These are phyloP conservation scores for Coniella lustricola DNA, from an alignment of 2,329 filamentous ascomycete species.

Conservation along the genomic window DNA sequence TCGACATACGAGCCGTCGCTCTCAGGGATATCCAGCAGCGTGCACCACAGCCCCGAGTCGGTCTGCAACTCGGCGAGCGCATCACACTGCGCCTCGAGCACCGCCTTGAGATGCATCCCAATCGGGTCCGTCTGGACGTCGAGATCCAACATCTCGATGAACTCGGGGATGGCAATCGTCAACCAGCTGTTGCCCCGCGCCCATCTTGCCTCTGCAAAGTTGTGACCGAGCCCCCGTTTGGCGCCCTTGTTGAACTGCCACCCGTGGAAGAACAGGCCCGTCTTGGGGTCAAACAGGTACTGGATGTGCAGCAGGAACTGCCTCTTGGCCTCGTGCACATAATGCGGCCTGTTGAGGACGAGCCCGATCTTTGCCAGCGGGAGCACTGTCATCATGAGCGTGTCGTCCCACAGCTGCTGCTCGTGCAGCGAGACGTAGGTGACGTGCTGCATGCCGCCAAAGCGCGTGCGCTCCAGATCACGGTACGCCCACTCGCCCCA, in stretches of 20 bases:
- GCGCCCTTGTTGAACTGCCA: slow-evolving; percentile 61
- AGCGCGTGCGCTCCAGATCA: slow-evolving; percentile 63
- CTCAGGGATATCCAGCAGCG: slow-evolving; percentile 61
- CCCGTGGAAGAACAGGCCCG: slow-evolving; percentile 73
- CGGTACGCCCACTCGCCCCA: slow-evolving; percentile 83
- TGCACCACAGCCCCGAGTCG: slow-evolving; percentile 63
- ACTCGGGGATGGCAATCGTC: slow-evolving; percentile 77
- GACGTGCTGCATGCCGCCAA: slow-evolving; percentile 67
- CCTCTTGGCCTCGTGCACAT: slow-evolving; percentile 69
- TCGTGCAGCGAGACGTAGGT: slow-evolving; percentile 66
- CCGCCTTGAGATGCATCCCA: slow-evolving; percentile 50
- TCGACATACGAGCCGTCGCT: slow-evolving; percentile 67
- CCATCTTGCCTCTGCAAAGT: slow-evolving; percentile 53
- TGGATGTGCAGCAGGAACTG: slow-evolving; percentile 74
- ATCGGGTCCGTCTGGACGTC: slow-evolving; percentile 54
- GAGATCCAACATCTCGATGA: slow-evolving; percentile 65
- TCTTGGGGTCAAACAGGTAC: slow-evolving; percentile 66
- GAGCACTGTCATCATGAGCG: slow-evolving; percentile 81
- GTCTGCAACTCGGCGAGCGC: slow-evolving; percentile 57
- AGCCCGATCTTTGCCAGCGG: slow-evolving; percentile 74
- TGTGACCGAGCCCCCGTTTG: slow-evolving; percentile 41
- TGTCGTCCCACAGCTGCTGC: slow-evolving; percentile 78
- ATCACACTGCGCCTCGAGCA: slow-evolving; percentile 61
- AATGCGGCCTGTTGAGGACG: slow-evolving; percentile 61
- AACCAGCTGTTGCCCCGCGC: slow-evolving; percentile 64